Evolutionary conservation across 345 rosid genomes (phyloP).

Genomic region (Dimocarpus longan): DNA sequence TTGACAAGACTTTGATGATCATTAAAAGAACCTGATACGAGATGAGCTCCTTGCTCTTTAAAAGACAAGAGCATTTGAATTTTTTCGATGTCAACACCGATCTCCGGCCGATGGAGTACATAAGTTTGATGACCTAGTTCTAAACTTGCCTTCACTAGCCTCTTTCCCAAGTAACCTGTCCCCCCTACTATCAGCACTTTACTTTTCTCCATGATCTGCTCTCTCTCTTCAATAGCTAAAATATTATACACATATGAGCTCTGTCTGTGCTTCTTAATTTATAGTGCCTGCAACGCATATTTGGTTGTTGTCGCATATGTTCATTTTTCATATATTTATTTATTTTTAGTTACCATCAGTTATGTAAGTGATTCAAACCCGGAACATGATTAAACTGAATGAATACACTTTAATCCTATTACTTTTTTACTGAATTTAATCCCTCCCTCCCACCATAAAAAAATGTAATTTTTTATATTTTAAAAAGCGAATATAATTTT

Average conservation of each 20-base stretch:
- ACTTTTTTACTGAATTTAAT: too few relatives aligned
- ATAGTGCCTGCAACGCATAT: not conserved
- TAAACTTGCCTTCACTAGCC: constrained; percentile 74
- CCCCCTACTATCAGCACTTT: constrained; percentile 75
- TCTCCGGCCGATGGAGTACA: constrained; percentile 59
- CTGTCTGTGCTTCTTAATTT: not conserved
- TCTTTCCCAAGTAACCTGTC: constrained; percentile 83
- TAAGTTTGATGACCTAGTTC: constrained; percentile 64
- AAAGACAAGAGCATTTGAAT: constrained; percentile 44
- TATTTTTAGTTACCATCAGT: too few relatives aligned
- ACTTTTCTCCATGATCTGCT: constrained; percentile 33
- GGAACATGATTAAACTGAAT: too few relatives aligned
- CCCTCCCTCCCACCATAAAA: too few relatives aligned
- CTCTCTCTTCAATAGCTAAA: not conserved
- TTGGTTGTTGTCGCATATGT: too few relatives aligned
- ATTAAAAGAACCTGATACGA: constrained; percentile 48
- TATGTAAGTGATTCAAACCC: too few relatives aligned
- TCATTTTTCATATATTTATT: too few relatives aligned
- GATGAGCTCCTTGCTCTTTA: constrained; percentile 52
- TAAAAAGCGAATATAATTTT: too few relatives aligned
- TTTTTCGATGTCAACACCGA: constrained; percentile 67
- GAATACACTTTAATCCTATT: too few relatives aligned
- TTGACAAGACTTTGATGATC: constrained; percentile 47
- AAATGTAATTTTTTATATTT: too few relatives aligned
- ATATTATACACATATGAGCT: not conserved